phyloP scores from a whole-genome alignment of 345 rosid species.

The Excoecaria cochinchinensis region DNA sequence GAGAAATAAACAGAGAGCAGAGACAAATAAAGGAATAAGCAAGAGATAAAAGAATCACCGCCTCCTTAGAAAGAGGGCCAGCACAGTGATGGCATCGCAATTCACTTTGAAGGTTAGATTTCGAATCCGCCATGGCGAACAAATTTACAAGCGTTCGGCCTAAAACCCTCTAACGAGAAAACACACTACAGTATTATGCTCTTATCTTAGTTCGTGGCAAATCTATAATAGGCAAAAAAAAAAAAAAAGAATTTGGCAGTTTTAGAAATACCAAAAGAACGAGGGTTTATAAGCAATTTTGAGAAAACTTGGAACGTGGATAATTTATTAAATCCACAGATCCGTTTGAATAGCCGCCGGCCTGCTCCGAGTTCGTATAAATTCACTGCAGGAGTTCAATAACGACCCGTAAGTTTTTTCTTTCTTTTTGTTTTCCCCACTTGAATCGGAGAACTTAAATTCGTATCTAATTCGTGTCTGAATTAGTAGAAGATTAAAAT shows the following conservation, averaged over 20 bases:
- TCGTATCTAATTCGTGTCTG: neutral
- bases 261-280: too few relatives aligned
- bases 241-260: too few relatives aligned
- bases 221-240: too few relatives aligned
- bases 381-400: neutral
- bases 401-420: neutral
- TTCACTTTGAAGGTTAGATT: slow-evolving; percentile 19
- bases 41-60: slow-evolving; percentile 38
- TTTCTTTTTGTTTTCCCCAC: neutral
- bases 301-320: too few relatives aligned
- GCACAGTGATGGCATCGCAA: slow-evolving; percentile 85
- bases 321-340: too few relatives aligned
- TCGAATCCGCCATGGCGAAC: slow-evolving; percentile 42
- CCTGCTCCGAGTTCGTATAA: neutral
- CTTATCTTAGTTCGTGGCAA: neutral
- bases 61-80: slow-evolving; percentile 75
- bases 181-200: neutral
- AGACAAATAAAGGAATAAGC: neutral
- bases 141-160: neutral
- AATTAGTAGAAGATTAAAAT: neutral
- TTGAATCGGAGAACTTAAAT: neutral
- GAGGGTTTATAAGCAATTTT: too few relatives aligned
- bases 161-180: neutral
- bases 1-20: neutral
- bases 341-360: too few relatives aligned